phyloP scores from a whole-genome alignment of 345 rosid genomes.

The Ceriops decandra region DNA sequence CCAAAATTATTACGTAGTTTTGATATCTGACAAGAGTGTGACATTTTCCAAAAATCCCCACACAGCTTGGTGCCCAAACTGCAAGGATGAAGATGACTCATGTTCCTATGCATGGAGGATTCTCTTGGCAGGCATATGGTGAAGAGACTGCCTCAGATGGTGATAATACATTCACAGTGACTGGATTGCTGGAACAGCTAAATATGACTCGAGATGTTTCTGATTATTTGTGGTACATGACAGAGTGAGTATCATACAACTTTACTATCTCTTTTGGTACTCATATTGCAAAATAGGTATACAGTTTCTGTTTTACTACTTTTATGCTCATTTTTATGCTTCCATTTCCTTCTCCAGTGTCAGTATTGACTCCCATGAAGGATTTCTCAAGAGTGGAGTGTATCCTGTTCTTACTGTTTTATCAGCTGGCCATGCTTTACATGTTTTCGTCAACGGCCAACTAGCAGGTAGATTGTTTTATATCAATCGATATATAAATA shows the following conservation, averaged over 20 bases:
- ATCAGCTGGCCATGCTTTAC: conserved; percentile 84
- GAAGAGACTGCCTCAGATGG: conserved; percentile 63
- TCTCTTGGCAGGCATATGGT: conserved; percentile 91
- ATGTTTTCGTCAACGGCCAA: conserved; percentile 72
- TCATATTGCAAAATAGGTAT: not conserved
- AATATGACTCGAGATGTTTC: conserved; percentile 83
- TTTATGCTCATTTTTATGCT: not conserved
- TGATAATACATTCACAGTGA: conserved; percentile 71
- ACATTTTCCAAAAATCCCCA: conserved; percentile 5
- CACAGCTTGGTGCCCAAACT: conserved; percentile 84
- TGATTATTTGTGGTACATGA: conserved; percentile 95
- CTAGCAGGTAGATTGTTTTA: conserved; percentile 47
- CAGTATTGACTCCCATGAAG: conserved; percentile 27
- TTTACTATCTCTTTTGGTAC: not conserved
- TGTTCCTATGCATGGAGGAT: conserved; percentile 72
- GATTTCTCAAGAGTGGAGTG: conserved; percentile 32
- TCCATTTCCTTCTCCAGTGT: conserved; percentile 26
- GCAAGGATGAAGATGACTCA: conserved; percentile 82
- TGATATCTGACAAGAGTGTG: no score
- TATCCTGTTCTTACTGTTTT: conserved; percentile 40
- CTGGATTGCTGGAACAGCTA: conserved; percentile 91
- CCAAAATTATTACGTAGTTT: not conserved
- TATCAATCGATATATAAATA: no score
- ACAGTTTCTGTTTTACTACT: not conserved
- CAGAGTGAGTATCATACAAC: conserved; percentile 66